phyloP scores from a whole-genome alignment of 2,329 filamentous ascomycete species.

The Cladosporium sp. region DNA sequence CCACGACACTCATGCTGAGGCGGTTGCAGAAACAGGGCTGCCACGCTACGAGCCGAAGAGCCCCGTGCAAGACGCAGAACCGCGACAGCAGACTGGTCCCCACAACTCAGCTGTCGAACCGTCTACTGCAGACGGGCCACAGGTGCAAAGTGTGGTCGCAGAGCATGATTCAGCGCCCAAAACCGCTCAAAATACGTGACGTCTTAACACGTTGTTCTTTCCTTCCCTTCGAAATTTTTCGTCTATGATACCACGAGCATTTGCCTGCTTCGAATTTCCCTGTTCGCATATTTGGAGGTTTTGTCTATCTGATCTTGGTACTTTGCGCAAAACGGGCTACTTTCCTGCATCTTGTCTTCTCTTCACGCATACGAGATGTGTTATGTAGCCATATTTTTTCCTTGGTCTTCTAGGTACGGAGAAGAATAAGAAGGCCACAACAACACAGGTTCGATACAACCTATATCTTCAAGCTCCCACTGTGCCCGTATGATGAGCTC shows the following conservation, averaged over 20 bases:
- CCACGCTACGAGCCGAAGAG: slow-evolving; percentile 21
- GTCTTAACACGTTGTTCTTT: neutral
- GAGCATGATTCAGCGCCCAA: neutral
- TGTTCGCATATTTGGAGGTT: neutral
- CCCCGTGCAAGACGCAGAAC: neutral
- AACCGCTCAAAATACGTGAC: neutral
- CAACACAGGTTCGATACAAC: no score
- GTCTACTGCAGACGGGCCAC: neutral
- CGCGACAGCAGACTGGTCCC: neutral
- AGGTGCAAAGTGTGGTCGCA: neutral
- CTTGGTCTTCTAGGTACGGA: no score
- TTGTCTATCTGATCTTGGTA: neutral
- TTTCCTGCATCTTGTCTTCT: no score
- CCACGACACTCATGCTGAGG: slow-evolving; percentile 21
- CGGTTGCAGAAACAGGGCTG: slow-evolving; percentile 11
- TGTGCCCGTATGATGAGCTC: no score
- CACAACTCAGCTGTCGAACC: neutral
- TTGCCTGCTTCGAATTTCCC: neutral
- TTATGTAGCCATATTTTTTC: no score
- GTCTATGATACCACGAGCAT: slow-evolving; percentile 13
- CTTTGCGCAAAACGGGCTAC: no score
- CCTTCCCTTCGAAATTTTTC: neutral
- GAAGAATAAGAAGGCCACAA: no score
- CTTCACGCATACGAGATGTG: no score
- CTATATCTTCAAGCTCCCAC: no score